phyloP scores from a whole-genome alignment of 768 basidiomycete species.

The Phylloporus rhodoxanthus region DNA sequence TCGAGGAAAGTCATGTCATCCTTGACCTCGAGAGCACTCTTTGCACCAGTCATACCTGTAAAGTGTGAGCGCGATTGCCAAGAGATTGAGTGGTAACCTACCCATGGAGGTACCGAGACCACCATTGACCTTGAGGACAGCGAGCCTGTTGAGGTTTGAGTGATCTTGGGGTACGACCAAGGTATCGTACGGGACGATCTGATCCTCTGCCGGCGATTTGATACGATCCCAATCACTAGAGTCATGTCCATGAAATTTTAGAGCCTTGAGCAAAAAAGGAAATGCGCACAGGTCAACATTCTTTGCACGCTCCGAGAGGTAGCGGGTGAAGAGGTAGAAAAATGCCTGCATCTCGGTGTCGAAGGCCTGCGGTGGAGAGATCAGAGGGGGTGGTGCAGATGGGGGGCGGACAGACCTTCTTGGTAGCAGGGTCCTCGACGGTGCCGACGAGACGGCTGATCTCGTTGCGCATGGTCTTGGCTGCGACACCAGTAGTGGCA shows the following conservation, averaged over 20 bases:
- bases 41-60: conserved; percentile 54
- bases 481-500: conserved; percentile 89
- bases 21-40: conserved; percentile 70
- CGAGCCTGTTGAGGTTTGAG: conserved; percentile 58
- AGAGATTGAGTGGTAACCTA: conserved; percentile 9
- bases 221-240: conserved; percentile 40
- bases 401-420: conserved; percentile 53
- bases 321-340: conserved; percentile 78
- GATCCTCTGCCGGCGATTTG: conserved; percentile 57
- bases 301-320: conserved; percentile 63
- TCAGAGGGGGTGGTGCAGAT: conserved; percentile 10
- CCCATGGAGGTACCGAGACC: conserved; percentile 67
- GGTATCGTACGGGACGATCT: conserved; percentile 55
- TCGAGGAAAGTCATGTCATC: conserved; percentile 70
- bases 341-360: conserved; percentile 81
- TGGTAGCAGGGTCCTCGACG: conserved; percentile 71
- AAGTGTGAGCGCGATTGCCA: conserved; percentile 1
- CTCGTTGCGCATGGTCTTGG: conserved; percentile 98
- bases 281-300: conserved; percentile 60
- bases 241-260: background rate
- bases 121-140: conserved; percentile 75
- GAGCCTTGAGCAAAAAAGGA: conserved; percentile 10
- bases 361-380: conserved; percentile 46
- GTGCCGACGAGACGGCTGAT: conserved; percentile 87
- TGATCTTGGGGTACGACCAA: conserved; percentile 43